Base-by-base conservation (phyloP, 1,284 basidiomycete species). In the Cryptococcus jaspeensis region DNA sequence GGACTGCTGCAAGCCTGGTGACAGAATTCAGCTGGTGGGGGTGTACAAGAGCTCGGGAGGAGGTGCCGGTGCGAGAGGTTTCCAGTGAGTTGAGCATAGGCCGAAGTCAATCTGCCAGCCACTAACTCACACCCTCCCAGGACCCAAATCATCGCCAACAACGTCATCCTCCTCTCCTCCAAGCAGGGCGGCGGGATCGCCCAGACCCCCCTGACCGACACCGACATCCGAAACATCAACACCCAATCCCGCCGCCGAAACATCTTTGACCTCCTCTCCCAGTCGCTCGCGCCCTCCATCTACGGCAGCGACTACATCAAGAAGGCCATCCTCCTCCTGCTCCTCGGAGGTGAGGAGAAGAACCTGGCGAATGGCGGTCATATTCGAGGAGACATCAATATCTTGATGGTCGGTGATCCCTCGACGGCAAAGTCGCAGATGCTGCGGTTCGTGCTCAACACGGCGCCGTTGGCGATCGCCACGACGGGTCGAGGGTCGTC, bases 361-460 rank as follows among this genome's bases (percentile, higher is more conserved):
- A 99, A 99, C 75, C 79, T 99, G 58, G 85, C 89, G 22, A 98
- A 99, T 72, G 96, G 96, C 37, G 98, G 95, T 6, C 96, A 99
- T 73, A 97, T 99, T 72, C 89, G 96, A 82, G 96, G 96, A 56
- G 96, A 99, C 77, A 99, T 99, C 83, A 99, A 99, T 79, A 84
- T 99, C 70, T 85, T 99, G 69, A 98, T 99, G 95, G 93, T 99
- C 62, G 96, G 96, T 64, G 96, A 99, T 78, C 96, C 96, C 3
- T 92, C 89, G 13, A 99, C 96, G 0, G 96, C 96, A 39, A 99
- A 99, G 80, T 93, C 90, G 46, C 96, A 99, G 75, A 83, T 99
- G 76, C 83, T 99, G 47, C 89, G 95, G 53, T 99, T 99, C 76
- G 92, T 99, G 32, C 84, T 99, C 60, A 89, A 92, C 69, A 98